These are phyloP conservation scores for Dryas alaskensis DNA, from an alignment of 306 rosid genomes.

Conservation along the genomic window DNA sequence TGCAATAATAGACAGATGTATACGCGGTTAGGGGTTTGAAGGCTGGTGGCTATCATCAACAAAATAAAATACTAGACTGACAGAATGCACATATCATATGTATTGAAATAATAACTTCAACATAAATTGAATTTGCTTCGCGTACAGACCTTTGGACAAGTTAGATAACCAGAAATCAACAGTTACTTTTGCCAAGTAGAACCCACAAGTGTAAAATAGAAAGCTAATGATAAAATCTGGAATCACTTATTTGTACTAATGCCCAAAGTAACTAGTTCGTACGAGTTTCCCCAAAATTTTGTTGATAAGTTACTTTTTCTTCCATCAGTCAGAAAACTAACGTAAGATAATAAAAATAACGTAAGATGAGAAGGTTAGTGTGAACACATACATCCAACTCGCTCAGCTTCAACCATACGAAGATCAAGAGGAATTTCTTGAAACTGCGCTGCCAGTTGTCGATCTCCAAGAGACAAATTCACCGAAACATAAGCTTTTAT, in stretches of 20 bases:
- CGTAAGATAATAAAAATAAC: too few relatives aligned
- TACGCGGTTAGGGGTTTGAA: too few relatives aligned
- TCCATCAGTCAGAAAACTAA: not conserved
- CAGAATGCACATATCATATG: not conserved
- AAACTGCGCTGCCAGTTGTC: slow-evolving; percentile 92
- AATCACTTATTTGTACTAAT: not conserved
- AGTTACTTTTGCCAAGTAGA: not conserved
- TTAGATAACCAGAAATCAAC: not conserved
- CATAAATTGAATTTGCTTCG: not conserved
- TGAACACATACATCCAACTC: slow-evolving; percentile 67
- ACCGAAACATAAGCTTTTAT: slow-evolving; percentile 70
- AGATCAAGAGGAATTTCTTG: slow-evolving; percentile 92
- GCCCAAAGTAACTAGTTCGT: not conserved
- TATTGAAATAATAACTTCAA: not conserved
- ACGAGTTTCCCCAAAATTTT: not conserved
- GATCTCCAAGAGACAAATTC: slow-evolving; percentile 81
- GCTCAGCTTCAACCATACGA: slow-evolving; percentile 91
- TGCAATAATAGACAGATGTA: not conserved
- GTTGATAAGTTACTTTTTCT: not conserved
- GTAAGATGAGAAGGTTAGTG: not conserved
- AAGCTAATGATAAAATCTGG: too few relatives aligned
- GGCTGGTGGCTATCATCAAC: too few relatives aligned
- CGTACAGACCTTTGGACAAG: not conserved
- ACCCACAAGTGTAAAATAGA: not conserved
- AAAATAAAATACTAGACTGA: not conserved